These are phyloP conservation scores for Aspergillus melleus DNA, from an alignment of 2,329 filamentous ascomycete species.

Conservation along the genomic window DNA sequence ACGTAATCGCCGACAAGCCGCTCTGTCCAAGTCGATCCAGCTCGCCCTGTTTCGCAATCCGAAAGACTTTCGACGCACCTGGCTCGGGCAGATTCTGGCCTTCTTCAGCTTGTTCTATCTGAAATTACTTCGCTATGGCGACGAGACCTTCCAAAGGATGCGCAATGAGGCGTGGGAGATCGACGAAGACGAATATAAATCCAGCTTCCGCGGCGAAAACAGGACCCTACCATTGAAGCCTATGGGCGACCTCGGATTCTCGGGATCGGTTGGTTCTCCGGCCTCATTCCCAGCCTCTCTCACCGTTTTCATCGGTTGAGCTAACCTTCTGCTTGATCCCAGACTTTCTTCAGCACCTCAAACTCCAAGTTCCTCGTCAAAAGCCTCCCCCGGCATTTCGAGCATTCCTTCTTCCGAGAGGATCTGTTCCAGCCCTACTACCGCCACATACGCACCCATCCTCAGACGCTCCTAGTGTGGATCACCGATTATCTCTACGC, in stretches of 20 bases:
- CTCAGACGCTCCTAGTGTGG: constrained; percentile 64
- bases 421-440: constrained; percentile 67
- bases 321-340: neutral
- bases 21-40: constrained; percentile 33
- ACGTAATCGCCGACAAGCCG: constrained; percentile 21
- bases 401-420: constrained; percentile 68
- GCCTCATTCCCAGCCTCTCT: neutral
- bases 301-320: neutral
- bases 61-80: constrained; percentile 25
- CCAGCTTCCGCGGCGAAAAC: constrained; percentile 51
- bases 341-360: constrained; percentile 69
- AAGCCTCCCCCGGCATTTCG: constrained; percentile 67
- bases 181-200: constrained; percentile 54
- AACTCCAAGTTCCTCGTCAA: constrained; percentile 71
- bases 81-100: constrained; percentile 49
- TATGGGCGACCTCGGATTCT: constrained; percentile 71
- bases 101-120: constrained; percentile 58
- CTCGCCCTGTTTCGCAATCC: constrained; percentile 30
- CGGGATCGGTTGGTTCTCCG: constrained; percentile 57
- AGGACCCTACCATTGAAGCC: constrained; percentile 50
- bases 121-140: constrained; percentile 48
- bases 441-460: constrained; percentile 61
- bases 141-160: constrained; percentile 53
- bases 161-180: constrained; percentile 55
- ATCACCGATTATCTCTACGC: constrained; percentile 70